Evolutionary conservation across 306 rosid genomes (phyloP).

Genomic region (cucumber (Cucumis sativus)): Cucumber_9930_V3 NC_026656.2:15723501-15724000

Average conservation of each 20-base stretch:
- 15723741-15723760: background rate
- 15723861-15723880: slow-evolving; percentile 15
- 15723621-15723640: background rate
- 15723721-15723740: background rate
- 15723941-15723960: slow-evolving; percentile 51
- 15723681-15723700: background rate
- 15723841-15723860: slow-evolving; percentile 29
- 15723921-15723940: slow-evolving; percentile 50
- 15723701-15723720: background rate
- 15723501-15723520: slow-evolving; percentile 12
- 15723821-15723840: slow-evolving; percentile 75
- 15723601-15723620: background rate
- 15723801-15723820: slow-evolving; percentile 82
- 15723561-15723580: background rate
- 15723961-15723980: slow-evolving; percentile 31
- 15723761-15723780: slow-evolving; percentile 8
- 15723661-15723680: background rate
- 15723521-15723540: background rate
- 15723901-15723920: background rate
- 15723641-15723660: background rate
- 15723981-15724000: slow-evolving; percentile 30
- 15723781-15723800: slow-evolving; percentile 69
- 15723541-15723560: background rate
- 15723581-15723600: background rate
- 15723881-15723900: background rate